phyloP scores from a whole-genome alignment of 805 yeast species.

The Kodamaea hsintzibuensis region DNA sequence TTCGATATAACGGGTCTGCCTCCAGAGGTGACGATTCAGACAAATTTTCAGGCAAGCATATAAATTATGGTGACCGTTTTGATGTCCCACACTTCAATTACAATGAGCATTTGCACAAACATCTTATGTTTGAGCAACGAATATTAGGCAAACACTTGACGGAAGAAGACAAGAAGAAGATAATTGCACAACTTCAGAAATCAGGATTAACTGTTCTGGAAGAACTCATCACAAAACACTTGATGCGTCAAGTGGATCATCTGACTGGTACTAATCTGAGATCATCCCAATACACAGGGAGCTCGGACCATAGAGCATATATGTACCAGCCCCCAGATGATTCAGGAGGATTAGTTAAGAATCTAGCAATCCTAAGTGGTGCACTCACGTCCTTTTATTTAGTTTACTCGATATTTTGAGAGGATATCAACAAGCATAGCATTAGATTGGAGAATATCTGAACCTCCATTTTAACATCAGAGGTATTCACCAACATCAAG shows the following conservation, averaged over 20 bases:
- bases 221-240: conserved; percentile 43
- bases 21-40: conserved; percentile 8
- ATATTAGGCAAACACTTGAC: conserved; percentile 33
- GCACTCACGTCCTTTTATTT: conserved; percentile 31
- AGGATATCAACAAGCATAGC: no score
- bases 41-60: conserved; percentile 36
- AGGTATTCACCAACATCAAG: no score
- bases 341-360: conserved; percentile 18
- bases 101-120: conserved; percentile 52
- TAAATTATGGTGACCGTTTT: conserved; percentile 42
- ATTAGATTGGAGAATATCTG: no score
- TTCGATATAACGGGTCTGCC: conserved; percentile 20
- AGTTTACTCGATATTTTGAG: conserved; percentile 18
- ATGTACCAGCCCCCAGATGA: conserved; percentile 37
- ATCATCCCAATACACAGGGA: conserved; percentile 8
- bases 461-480: no score
- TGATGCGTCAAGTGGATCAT: conserved; percentile 39
- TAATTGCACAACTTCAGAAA: conserved; percentile 33
- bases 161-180: conserved; percentile 31
- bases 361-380: conserved; percentile 31
- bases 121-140: conserved; percentile 49
- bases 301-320: conserved; percentile 21
- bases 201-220: conserved; percentile 38
- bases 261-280: conserved; percentile 9
- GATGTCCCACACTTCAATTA: conserved; percentile 68